Percentiles rank a stretch among this genome's conserved stretches.
These are phyloP conservation scores for Venustampulla echinocandica DNA, from an alignment of 495 filamentous ascomycete genomes.

Conservation along the genomic window DNA sequence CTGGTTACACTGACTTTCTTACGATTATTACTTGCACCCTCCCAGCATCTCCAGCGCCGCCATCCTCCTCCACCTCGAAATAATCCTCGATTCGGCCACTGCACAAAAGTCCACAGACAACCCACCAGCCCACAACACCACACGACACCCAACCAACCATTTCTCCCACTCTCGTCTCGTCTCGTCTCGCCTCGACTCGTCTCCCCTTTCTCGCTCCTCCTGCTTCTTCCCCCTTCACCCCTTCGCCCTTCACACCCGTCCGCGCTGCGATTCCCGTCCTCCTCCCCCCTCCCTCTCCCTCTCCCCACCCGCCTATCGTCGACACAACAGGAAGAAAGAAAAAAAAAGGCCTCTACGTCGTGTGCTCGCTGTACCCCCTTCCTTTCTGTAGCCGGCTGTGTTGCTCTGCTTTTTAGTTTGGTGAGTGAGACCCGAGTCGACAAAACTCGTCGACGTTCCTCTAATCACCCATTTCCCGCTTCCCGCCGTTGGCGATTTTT, in stretches of 20 bases:
- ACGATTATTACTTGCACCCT: no score
- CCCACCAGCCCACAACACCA: no score
- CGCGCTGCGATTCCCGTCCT: constrained; percentile 11
- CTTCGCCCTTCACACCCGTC: constrained; percentile 18
- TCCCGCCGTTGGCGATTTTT: constrained; percentile 16
- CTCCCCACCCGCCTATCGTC: constrained; percentile 14
- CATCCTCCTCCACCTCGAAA: no score
- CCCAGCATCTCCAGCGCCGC: no score
- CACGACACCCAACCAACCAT: no score
- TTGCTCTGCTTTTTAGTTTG: constrained; percentile 15
- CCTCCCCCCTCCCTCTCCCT: constrained; percentile 9
- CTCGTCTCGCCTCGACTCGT: neutral
- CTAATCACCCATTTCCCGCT: constrained; percentile 1
- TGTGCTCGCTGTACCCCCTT: constrained; percentile 14
- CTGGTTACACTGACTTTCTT: no score
- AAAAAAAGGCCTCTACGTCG: constrained; percentile 7
- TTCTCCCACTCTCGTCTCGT: neutral
- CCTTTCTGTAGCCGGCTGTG: constrained; percentile 15
- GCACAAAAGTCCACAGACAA: no score
- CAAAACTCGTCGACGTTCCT: constrained; percentile 1
- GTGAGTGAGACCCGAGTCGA: constrained; percentile 7
- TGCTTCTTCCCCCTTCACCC: neutral
- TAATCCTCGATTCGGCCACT: no score
- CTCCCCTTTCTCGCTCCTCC: neutral
- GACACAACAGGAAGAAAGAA: no score